phyloP scores from a whole-genome alignment of 1,139 yeast species.

The Taphrina communis region DNA sequence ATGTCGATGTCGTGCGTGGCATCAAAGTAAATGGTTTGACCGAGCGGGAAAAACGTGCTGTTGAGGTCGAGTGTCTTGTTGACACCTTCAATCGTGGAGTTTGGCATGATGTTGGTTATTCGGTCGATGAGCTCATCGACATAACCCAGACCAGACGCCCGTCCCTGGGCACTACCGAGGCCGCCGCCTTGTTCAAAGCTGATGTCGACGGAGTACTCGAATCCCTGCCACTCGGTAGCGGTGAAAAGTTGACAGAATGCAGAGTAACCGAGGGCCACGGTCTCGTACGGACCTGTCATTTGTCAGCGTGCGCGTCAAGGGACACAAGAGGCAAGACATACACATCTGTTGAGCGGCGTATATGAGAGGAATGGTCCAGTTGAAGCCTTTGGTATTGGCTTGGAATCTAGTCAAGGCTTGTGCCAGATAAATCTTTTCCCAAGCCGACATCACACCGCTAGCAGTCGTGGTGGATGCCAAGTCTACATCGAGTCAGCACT shows the following conservation, averaged over 20 bases:
- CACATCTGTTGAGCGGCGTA: conserved; percentile 30
- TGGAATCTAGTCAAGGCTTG: conserved; percentile 10
- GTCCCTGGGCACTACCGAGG: conserved; percentile 22
- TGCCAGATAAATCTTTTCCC: conserved; percentile 15
- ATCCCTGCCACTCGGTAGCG: conserved; percentile 23
- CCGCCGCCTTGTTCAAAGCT: conserved; percentile 17
- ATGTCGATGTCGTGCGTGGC: conserved; percentile 65
- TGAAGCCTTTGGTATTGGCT: conserved; percentile 14
- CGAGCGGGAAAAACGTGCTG: conserved; percentile 15
- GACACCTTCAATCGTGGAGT: conserved; percentile 8
- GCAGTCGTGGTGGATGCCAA: neutral
- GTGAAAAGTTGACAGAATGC: conserved; percentile 29
- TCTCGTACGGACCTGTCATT: conserved; percentile 14
- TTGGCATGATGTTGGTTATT: neutral
- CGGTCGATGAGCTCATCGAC: conserved; percentile 23
- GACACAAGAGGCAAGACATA: neutral
- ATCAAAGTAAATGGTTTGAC: conserved; percentile 50
- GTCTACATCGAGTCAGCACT: neutral
- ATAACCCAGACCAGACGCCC: conserved; percentile 15
- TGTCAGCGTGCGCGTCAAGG: neutral
- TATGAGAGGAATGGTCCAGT: conserved; percentile 16
- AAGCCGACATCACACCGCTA: neutral
- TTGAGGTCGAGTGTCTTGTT: conserved; percentile 24
- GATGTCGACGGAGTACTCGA: conserved; percentile 23
- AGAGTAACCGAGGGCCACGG: conserved; percentile 22